Conservation (phyloP, 1,139 yeast genomes). For the Suhomyces maxii region DNA sequence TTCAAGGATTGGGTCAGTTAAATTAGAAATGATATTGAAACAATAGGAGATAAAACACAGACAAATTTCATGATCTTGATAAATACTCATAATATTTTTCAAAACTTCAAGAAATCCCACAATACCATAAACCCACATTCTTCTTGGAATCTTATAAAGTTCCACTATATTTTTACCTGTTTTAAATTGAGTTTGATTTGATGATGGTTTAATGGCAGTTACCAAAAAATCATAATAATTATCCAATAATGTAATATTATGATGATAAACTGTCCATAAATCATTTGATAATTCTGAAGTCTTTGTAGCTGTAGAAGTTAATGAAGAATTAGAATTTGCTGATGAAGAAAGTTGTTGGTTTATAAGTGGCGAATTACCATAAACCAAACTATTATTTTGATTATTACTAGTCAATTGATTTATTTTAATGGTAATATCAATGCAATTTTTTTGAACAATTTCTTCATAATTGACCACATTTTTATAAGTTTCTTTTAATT, state of each 20-base stretch:
- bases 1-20: conserved; percentile 52
- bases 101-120: conserved; percentile 77
- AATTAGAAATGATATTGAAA: conserved; percentile 52
- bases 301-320: conserved; percentile 22
- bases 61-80: conserved; percentile 51
- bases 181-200: conserved; percentile 53
- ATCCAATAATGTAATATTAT: conserved; percentile 62
- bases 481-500: conserved; percentile 72
- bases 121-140: conserved; percentile 83
- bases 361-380: conserved; percentile 20
- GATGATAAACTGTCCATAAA: conserved; percentile 70
- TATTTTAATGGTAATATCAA: conserved; percentile 52
- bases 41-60: conserved; percentile 50
- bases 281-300: conserved; percentile 60
- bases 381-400: conserved; percentile 16
- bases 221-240: conserved; percentile 70
- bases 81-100: conserved; percentile 65
- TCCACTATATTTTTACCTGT: conserved; percentile 76
- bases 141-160: conserved; percentile 70
- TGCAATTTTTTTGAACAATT: conserved; percentile 66
- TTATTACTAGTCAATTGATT: conserved; percentile 41
- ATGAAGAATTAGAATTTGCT: conserved; percentile 18
- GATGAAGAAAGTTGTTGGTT: conserved; percentile 22
- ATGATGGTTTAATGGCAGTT: conserved; percentile 65
- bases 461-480: conserved; percentile 67